Percentiles rank a stretch among this genome's conserved stretches.
Conservation (phyloP, 2,329 filamentous ascomycete species). For the Aspergillus luchuensis region DNA sequence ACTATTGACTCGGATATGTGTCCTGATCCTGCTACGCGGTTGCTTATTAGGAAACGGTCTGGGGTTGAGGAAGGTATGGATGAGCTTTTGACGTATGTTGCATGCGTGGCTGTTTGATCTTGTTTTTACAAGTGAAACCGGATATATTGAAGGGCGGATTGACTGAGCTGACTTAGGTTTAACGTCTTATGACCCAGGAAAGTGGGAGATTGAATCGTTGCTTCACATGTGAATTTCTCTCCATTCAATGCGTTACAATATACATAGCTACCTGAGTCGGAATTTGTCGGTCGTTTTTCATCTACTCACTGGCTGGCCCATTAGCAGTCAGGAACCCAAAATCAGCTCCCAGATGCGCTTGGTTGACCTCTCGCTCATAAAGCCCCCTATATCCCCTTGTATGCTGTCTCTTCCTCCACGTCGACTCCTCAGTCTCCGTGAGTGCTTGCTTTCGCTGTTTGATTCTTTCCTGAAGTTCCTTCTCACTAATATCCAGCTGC, state of each 20-base stretch:
- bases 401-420: constrained; percentile 26
- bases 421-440: not conserved
- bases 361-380: constrained; percentile 46
- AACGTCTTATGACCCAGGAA: too few relatives aligned
- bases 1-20: not conserved
- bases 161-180: too few relatives aligned
- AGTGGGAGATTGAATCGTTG: too few relatives aligned
- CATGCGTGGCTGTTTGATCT: too few relatives aligned
- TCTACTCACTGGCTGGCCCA: constrained; percentile 12
- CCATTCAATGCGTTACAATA: too few relatives aligned
- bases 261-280: too few relatives aligned
- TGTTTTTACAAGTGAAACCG: too few relatives aligned
- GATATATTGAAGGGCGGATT: too few relatives aligned
- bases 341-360: constrained; percentile 44
- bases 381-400: constrained; percentile 43
- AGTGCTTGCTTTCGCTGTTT: not conserved
- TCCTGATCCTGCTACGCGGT: not conserved
- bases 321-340: constrained; percentile 40
- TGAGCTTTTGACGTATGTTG: too few relatives aligned
- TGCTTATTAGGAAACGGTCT: not conserved
- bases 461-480: constrained; percentile 44
- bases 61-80: not conserved
- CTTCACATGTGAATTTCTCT: too few relatives aligned
- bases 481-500: constrained; percentile 44
- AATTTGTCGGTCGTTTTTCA: too few relatives aligned